Base-by-base conservation (phyloP, 1,139 yeast species). In the Zygosaccharomyces pseudobailii region DNA sequence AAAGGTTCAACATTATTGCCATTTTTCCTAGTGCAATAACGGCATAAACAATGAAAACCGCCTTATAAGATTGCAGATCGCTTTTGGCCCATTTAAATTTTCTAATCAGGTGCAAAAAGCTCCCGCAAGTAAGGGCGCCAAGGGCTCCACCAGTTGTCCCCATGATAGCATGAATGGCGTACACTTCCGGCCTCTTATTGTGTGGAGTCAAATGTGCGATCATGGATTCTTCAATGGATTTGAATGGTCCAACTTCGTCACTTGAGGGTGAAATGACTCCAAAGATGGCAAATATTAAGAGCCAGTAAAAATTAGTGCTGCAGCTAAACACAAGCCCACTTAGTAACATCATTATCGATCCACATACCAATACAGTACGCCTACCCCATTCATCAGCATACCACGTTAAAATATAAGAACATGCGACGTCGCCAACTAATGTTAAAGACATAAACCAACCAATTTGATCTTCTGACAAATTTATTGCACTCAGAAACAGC, bases 171-270 rank as follows among this genome's bases (percentile, higher is more conserved):
- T 70, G 73, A 50, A 69, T 74, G 0, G 95, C 79, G 70, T 82
- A 88, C 0, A 87, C 72, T 52, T 82, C 88, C 0, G 96, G 84
- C 40, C 95, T 71, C 48, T 79, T 78, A 42, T 73, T 74, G 42
- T 74, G 74, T 0, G 84, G 80, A 0, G 95, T 84, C 55, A 89
- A 69, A 65, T 87, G 95, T 0, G 96, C 95, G 48, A 89, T 72
- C 27, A 87, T 77, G 0, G 95, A 85, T 62, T 89, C 96, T 62
- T 89, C 97, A 20, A 89, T 81, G 1, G 95, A 81, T 60, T 87
- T 84, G 67, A 89, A 89, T 0, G 97, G 97, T 0, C 97, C 97
- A 0, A 92, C 87, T 61, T 89, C 97, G 58, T 84, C 92, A 13
- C 96, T 96, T 33, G 90, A 81, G 0, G 96, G 95, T 1, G 96